These are phyloP conservation scores for Geotrichum reessii DNA, from an alignment of 1,139 yeast genomes.

Conservation along the genomic window DNA sequence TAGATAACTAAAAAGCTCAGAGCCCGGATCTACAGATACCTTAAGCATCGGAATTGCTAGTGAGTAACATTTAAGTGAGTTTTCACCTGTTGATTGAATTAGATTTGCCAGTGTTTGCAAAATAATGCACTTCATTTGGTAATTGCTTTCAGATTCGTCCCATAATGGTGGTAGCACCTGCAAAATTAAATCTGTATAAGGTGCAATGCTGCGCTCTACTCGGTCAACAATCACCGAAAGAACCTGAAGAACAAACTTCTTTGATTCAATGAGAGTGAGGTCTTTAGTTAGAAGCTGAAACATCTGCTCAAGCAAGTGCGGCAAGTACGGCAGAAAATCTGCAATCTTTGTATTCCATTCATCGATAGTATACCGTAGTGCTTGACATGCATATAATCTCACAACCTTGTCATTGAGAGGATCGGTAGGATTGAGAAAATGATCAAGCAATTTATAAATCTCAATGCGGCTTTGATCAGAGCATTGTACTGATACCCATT, in stretches of 20 bases:
- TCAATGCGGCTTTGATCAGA: constrained; percentile 52
- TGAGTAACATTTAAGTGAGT: constrained; percentile 54
- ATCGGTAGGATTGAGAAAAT: constrained; percentile 42
- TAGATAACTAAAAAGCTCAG: constrained; percentile 57
- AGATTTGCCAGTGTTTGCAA: constrained; percentile 63
- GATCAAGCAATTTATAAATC: constrained; percentile 52
- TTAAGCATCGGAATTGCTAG: constrained; percentile 63
- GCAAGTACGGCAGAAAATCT: constrained; percentile 60
- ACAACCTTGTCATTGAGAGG: constrained; percentile 67
- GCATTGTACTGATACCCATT: constrained; percentile 72
- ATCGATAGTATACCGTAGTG: constrained; percentile 61
- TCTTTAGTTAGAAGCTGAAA: constrained; percentile 45
- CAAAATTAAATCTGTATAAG: constrained; percentile 45
- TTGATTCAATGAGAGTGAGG: constrained; percentile 64
- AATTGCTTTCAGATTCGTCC: constrained; percentile 58
- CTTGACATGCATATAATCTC: constrained; percentile 65
- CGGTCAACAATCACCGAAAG: constrained; percentile 59
- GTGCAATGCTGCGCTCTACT: constrained; percentile 36
- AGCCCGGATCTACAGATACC: constrained; percentile 56
- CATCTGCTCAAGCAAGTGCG: constrained; percentile 45
- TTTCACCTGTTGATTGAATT: constrained; percentile 56
- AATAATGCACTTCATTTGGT: constrained; percentile 62
- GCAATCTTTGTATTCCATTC: constrained; percentile 80
- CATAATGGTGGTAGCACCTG: constrained; percentile 66
- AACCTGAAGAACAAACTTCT: constrained; percentile 61